Conservation (phyloP, 1,139 yeast species). For the Saccharomycopsis hybrid region DNA sequence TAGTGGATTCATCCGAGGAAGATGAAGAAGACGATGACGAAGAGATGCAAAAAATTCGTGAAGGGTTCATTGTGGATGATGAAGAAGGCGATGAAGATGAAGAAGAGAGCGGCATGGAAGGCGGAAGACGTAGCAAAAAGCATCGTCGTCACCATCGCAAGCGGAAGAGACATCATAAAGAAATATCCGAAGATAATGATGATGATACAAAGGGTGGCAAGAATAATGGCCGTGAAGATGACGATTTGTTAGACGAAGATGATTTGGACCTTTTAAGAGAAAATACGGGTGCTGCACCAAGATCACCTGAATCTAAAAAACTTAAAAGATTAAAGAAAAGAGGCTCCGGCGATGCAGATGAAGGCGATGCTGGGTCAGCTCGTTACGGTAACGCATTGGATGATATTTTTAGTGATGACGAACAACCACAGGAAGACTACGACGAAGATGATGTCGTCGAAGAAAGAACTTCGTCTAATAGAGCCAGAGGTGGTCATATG, state of each 20-base stretch:
- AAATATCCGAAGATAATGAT: slow-evolving; percentile 38
- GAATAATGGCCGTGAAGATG: slow-evolving; percentile 30
- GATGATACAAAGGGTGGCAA: slow-evolving; percentile 23
- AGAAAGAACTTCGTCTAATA: background rate
- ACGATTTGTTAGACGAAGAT: slow-evolving; percentile 84
- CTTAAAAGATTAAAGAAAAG: slow-evolving; percentile 76
- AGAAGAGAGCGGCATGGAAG: slow-evolving; percentile 34
- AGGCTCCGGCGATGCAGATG: slow-evolving; percentile 39
- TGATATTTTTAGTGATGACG: slow-evolving; percentile 19
- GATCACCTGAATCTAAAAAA: slow-evolving; percentile 38
- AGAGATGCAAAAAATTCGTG: slow-evolving; percentile 68
- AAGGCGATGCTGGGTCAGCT: slow-evolving; percentile 27
- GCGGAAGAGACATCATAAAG: slow-evolving; percentile 33
- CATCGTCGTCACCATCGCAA: slow-evolving; percentile 8
- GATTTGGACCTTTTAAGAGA: slow-evolving; percentile 89
- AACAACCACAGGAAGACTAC: slow-evolving; percentile 7
- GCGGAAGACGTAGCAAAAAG: slow-evolving; percentile 26
- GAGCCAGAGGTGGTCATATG: slow-evolving; percentile 28
- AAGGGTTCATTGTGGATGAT: slow-evolving; percentile 92
- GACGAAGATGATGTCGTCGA: slow-evolving; percentile 6
- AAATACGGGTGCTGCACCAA: slow-evolving; percentile 66
- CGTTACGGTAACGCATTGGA: slow-evolving; percentile 8
- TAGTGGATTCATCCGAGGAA: slow-evolving; percentile 65
- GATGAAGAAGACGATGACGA: slow-evolving; percentile 76
- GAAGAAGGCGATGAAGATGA: slow-evolving; percentile 61